Evolutionary conservation across 371 early-diverging fungal species (phyloP), one percentile per base, ranked within the genome.

Genomic region (Rhizopus sp.): DNA sequence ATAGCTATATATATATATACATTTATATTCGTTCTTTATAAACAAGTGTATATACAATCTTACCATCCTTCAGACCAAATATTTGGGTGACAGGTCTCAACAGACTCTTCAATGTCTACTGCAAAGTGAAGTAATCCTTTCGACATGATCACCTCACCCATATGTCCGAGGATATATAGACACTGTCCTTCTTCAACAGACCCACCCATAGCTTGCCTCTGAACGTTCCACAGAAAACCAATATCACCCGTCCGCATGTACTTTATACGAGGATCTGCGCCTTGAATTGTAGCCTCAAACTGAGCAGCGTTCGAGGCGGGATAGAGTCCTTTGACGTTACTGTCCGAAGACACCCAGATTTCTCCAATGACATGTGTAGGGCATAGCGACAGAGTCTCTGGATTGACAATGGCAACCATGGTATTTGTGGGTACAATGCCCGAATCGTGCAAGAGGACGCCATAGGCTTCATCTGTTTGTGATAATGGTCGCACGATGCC

Each of bases 161-260:
- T 71, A 13, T 82, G 72, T 2, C 93, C 92, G 6, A 91, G 69
- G 9, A 91, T 89, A 75, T 87, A 92, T 54, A 93, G 60, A 57
- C 84, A 75, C 38, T 84, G 88, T 10, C 82, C 85, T 41, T 82
- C 85, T 29, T 82, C 81, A n/a, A 76, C 69, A 41, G 69, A 68
- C 10, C 72, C 72, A 6, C 54, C 48, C 7, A 63, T 23, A 0
- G 69, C 50, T 30, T 63, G 55, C 41, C 72, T 44, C 31, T 63
- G 62, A 3, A 73, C 70, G 41, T 84, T 70, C 78, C 90, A 89
- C 34, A 93, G 60, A 69, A 93, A 93, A 5, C 93, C 93, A 38
- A 88, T 62, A 63, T 90, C 91, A 16, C 93, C 93, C 1, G 93
- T 92, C 31, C 90, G 78, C 58, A 87, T 84, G 70, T 90, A 93